phyloP scores from a whole-genome alignment of 2,329 filamentous ascomycete species.

The Talaromyces sp. region DNA sequence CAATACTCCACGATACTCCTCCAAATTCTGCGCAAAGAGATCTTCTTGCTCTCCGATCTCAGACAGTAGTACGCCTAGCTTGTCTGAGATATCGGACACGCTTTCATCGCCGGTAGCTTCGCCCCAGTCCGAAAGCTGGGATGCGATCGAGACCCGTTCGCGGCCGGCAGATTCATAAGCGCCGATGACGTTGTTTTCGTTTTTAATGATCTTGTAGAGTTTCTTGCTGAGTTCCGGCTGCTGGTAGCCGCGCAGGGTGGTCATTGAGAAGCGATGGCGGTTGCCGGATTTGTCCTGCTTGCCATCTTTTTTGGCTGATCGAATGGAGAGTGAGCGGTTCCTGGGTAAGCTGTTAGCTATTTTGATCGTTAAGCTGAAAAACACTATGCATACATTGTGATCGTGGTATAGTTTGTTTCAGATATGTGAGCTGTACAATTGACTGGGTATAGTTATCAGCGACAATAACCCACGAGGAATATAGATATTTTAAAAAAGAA shows the following conservation, averaged over 20 bases:
- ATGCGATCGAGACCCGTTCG: conserved; percentile 79
- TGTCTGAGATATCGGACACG: conserved; percentile 87
- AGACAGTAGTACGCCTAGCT: conserved; percentile 84
- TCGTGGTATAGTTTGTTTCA: not conserved
- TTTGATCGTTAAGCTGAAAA: not conserved
- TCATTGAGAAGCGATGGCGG: conserved; percentile 75
- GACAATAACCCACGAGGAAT: not conserved
- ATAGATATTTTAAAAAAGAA: not conserved
- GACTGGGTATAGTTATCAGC: not conserved
- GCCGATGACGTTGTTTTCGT: conserved; percentile 80
- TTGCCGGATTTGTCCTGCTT: conserved; percentile 22
- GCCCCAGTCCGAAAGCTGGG: conserved; percentile 94
- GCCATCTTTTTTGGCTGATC: conserved; percentile 29
- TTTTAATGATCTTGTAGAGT: conserved; percentile 90
- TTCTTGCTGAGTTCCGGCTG: conserved; percentile 87
- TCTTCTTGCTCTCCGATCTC: conserved; percentile 96
- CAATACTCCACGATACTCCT: conserved; percentile 75
- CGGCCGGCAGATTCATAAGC: conserved; percentile 80
- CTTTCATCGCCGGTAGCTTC: conserved; percentile 84
- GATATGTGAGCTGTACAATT: not conserved
- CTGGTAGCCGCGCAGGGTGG: conserved; percentile 75
- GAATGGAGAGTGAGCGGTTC: conserved; percentile 43
- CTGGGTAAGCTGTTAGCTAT: conserved; percentile 23
- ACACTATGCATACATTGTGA: not conserved
- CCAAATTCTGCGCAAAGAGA: conserved; percentile 75